These are phyloP conservation scores for Halophytophthora batemanensis DNA, from an alignment of 352 stramenopile species.

Conservation along the genomic window DNA sequence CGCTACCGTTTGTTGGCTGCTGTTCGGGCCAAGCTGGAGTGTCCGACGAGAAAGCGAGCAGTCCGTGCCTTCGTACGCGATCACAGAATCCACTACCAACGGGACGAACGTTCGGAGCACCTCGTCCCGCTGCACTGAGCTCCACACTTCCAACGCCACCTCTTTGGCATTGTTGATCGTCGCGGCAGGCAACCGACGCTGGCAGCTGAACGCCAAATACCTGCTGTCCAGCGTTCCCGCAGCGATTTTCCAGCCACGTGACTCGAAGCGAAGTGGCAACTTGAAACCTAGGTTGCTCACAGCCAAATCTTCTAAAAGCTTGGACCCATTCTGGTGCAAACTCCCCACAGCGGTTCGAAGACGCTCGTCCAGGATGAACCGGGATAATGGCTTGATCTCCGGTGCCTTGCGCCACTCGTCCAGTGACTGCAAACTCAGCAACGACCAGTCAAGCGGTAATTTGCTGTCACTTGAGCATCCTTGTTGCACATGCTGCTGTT, in stretches of 20 bases:
- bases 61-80: constrained; percentile 26
- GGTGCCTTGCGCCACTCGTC: constrained; percentile 22
- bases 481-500: no score
- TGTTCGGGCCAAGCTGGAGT: constrained; percentile 28
- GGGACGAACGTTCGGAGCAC: constrained; percentile 61
- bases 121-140: constrained; percentile 50
- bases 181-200: constrained; percentile 25
- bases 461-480: no score
- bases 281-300: constrained; percentile 10
- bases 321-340: constrained; percentile 30
- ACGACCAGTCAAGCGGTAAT: neutral
- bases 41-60: constrained; percentile 33
- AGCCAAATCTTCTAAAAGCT: constrained; percentile 30
- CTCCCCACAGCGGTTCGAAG: constrained; percentile 19
- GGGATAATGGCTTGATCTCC: constrained; percentile 19
- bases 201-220: constrained; percentile 44
- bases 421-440: constrained; percentile 15
- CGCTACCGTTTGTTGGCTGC: constrained; percentile 25
- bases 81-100: constrained; percentile 43
- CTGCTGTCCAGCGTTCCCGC: constrained; percentile 34
- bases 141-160: constrained; percentile 48
- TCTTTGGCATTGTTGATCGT: constrained; percentile 13
- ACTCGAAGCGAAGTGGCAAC: constrained; percentile 37
- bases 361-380: constrained; percentile 31
- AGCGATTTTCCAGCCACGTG: constrained; percentile 44